Conservation (phyloP, 2,329 filamentous ascomycete species). For the Colletotrichum cuscutae region DNA sequence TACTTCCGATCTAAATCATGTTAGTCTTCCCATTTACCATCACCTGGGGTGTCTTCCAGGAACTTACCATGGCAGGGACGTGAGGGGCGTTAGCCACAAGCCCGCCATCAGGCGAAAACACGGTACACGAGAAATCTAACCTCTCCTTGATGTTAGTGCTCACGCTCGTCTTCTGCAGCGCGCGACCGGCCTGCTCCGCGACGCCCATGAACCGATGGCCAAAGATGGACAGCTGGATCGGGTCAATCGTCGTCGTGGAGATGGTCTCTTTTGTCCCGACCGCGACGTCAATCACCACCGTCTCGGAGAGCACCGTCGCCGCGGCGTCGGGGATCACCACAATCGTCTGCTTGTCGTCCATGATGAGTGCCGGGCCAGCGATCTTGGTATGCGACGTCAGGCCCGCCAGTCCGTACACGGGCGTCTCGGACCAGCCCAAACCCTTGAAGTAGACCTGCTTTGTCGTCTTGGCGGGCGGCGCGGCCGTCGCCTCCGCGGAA, state of each 20-base stretch:
- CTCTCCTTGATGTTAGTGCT: constrained; percentile 85
- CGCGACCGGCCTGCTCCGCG: constrained; percentile 84
- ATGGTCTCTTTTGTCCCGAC: constrained; percentile 28
- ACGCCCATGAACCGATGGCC: constrained; percentile 87
- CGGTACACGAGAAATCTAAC: constrained; percentile 82
- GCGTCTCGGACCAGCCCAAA: constrained; percentile 57
- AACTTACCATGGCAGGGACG: constrained; percentile 71
- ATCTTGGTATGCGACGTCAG: constrained; percentile 69
- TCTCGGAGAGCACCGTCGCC: constrained; percentile 54
- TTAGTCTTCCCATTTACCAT: not conserved
- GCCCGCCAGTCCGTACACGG: constrained; percentile 74
- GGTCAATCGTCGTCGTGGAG: constrained; percentile 60
- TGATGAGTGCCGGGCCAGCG: constrained; percentile 73
- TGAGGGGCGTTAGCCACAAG: constrained; percentile 82
- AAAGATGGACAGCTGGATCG: constrained; percentile 81
- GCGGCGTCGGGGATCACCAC: constrained; percentile 72
- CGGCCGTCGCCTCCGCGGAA: not conserved
- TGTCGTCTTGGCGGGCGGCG: constrained; percentile 15
- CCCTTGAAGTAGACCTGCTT: constrained; percentile 36
- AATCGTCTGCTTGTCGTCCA: constrained; percentile 77
- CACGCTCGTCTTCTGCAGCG: constrained; percentile 82
- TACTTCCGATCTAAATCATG: constrained; percentile 68
- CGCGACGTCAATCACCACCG: constrained; percentile 54
- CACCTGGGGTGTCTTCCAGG: fast-evolving
- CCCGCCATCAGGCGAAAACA: constrained; percentile 80